Conservation (phyloP, 495 filamentous ascomycete genomes). For the Tuber indicum region DNA sequence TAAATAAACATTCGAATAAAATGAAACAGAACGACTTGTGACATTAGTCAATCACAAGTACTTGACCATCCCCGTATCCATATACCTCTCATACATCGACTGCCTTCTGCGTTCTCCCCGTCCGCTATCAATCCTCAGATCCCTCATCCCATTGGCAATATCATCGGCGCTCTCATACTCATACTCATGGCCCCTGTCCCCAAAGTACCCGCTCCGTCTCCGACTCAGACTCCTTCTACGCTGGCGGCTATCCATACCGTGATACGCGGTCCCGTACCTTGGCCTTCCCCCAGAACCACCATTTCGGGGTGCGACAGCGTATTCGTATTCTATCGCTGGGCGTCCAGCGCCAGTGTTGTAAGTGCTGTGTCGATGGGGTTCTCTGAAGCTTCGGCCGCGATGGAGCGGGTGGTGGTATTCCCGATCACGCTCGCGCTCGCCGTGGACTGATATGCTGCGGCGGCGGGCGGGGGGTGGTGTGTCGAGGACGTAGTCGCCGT, state of each 20-base stretch:
- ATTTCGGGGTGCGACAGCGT: constrained; percentile 13
- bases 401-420: constrained; percentile 30
- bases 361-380: constrained; percentile 16
- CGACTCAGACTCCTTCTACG: constrained; percentile 21
- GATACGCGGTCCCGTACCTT: constrained; percentile 24
- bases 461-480: constrained; percentile 31
- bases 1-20: constrained; percentile 13
- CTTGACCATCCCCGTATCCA: constrained; percentile 15
- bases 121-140: constrained; percentile 19
- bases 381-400: constrained; percentile 25
- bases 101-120: constrained; percentile 5
- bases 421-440: constrained; percentile 7
- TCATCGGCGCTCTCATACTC: constrained; percentile 35
- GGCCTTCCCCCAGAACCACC: neutral
- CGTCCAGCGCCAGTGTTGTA: constrained; percentile 5
- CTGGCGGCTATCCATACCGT: constrained; percentile 4
- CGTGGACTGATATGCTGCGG: constrained; percentile 27
- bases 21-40: neutral
- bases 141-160: constrained; percentile 11
- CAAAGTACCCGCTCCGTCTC: constrained; percentile 28
- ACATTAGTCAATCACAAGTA: constrained; percentile 9
- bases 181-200: constrained; percentile 19
- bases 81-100: constrained; percentile 3
- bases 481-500: constrained; percentile 28
- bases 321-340: constrained; percentile 20